Percentiles rank a stretch among this genome's conserved stretches.
Evolutionary conservation across 2,329 filamentous ascomycete species (phyloP).

Genomic region (Cadophora malorum): DNA sequence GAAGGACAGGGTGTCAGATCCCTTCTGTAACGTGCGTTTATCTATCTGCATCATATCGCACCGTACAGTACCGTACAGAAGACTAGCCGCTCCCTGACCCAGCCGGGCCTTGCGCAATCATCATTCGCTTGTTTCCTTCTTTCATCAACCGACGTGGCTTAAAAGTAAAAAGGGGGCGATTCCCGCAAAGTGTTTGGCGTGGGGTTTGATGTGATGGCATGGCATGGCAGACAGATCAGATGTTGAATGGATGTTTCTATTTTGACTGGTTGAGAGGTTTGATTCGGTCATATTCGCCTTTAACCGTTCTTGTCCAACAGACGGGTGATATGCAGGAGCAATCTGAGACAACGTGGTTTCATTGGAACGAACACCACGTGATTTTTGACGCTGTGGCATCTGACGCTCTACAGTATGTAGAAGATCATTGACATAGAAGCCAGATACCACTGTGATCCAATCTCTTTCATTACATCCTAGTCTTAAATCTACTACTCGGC

Average conservation of each 20-base stretch:
- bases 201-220: slow-evolving; percentile 11
- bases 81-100: slow-evolving; percentile 1
- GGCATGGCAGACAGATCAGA: not conserved
- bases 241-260: not conserved
- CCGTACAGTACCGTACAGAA: too few species aligned
- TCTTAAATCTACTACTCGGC: too few species aligned
- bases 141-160: not conserved
- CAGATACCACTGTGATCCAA: too few species aligned
- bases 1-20: slow-evolving; percentile 23
- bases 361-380: slow-evolving; percentile 9
- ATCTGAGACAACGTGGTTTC: slow-evolving; percentile 10
- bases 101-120: slow-evolving; percentile 14
- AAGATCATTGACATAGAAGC: not conserved
- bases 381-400: not conserved
- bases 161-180: not conserved
- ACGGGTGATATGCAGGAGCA: not conserved
- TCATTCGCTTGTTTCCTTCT: slow-evolving; percentile 10
- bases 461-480: too few species aligned
- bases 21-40: slow-evolving; percentile 20
- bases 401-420: not conserved
- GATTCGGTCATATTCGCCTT: not conserved
- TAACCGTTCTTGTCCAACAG: not conserved
- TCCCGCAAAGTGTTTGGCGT: slow-evolving; percentile 3
- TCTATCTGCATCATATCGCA: slow-evolving; percentile 14
- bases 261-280: not conserved